These are phyloP conservation scores for Ceratocystis cacaofunesta DNA, from an alignment of 2,329 filamentous ascomycete species.

Conservation along the genomic window DNA sequence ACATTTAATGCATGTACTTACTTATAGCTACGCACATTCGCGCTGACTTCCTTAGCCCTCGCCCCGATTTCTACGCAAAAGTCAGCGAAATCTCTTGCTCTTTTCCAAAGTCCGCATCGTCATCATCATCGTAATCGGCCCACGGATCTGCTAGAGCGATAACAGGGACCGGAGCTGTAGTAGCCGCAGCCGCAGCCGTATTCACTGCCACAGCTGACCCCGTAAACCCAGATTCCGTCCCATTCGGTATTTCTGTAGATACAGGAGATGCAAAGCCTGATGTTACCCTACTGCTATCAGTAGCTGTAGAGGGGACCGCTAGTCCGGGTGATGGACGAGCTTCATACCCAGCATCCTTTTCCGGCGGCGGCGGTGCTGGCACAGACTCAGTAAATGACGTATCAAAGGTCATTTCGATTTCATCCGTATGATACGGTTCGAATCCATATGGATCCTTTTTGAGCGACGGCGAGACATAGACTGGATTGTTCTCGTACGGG, in stretches of 20 bases:
- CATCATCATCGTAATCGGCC: constrained; percentile 50
- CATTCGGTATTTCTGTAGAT: not conserved
- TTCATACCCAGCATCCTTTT: constrained; percentile 24
- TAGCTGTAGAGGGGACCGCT: constrained; percentile 18
- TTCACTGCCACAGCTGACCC: not conserved
- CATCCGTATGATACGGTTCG: constrained; percentile 27
- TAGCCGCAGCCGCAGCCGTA: constrained; percentile 23
- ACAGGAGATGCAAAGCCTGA: not conserved
- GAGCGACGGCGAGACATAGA: constrained; percentile 4
- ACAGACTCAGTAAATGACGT: constrained; percentile 37
- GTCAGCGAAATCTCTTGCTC: constrained; percentile 69
- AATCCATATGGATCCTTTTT: constrained; percentile 14
- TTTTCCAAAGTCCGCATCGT: constrained; percentile 41
- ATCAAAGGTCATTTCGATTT: constrained; percentile 59
- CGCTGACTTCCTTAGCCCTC: not conserved
- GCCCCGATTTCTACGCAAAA: constrained; percentile 43
- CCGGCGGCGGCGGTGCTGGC: constrained; percentile 20
- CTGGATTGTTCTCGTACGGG: constrained; percentile 5
- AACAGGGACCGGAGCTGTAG: constrained; percentile 37
- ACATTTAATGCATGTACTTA: constrained; percentile 1
- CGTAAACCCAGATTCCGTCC: not conserved
- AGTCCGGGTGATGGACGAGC: constrained; percentile 18
- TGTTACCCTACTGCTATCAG: not conserved
- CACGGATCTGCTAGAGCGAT: constrained; percentile 47
- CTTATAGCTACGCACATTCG: not conserved